Evolutionary conservation across 371 early-diverging fungal genomes (phyloP), one percentile per base, ranked within the genome.

Genomic region (Rhizopus sp.): DNA sequence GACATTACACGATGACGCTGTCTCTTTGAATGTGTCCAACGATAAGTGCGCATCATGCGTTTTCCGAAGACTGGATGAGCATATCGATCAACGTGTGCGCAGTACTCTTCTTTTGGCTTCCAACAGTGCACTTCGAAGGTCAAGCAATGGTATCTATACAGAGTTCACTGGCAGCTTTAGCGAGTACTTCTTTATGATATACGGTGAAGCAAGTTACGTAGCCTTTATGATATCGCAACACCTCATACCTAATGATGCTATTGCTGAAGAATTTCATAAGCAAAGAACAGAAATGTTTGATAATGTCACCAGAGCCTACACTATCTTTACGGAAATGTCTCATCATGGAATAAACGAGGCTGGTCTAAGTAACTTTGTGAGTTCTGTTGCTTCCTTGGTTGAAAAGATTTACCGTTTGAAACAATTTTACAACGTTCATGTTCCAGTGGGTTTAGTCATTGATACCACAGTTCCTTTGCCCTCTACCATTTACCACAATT

Each of bases 171-270:
- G 55, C 30, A 13, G 33, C 30, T 63, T 63, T 45, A 47, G 50
- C 17, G 50, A 63, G 5, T 63, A 44, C 15, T 58, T 53, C 23
- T 63, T 49, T 31, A 48, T 57, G 53, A n/a, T 63, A 12, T 58
- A 49, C 44, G 63, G 63, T 7, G 35, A 57, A 29, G 47, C 46
- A 1, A 16, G 29, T 12, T 46, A 29, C 7, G 46, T 46, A 29
- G 7, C 30, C 4, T 29, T 12, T 4, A 23, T 9, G 9, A 13
- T 37, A 7, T 10, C 38, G 10, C 38, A 37, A 13, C 38, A 37
- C 3, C 38, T 37, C 7, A 13, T 13, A 10, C 38, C 7, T 6
- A 37, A 13, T 6, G 29, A 17, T 23, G 46, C 7, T 8, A 23
- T 7, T n/a, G 29, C 6, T 4, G 46, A 17, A 7, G 13, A 7